Evolutionary conservation across 495 filamentous ascomycete genomes (phyloP), one percentile per base, ranked within the genome.

Genomic region (Penicillium daleae): DNA sequence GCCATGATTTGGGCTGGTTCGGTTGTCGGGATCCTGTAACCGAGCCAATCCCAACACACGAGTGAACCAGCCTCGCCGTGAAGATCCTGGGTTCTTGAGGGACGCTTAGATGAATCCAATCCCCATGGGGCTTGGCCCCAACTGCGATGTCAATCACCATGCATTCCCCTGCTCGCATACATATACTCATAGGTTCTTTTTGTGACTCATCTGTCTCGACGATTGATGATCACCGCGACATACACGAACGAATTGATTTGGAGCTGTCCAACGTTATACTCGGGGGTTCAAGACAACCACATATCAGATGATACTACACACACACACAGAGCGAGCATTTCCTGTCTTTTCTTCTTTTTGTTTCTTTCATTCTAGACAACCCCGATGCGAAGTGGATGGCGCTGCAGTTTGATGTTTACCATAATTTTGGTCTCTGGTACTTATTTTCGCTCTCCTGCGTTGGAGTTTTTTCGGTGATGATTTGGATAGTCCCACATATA

Each of bases 1-100:
- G 64, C 22, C 56, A 66, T 35, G 13, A 56, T 51, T 56, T 56
- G 1, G 64, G 64, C 17, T 66, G 64, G 64, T 59, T 66, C 24
- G 59, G 64, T 1, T 66, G 64, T 17, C 46, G 55, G 32, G 64
- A 66, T n/a, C 64, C 56, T 0, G 39, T 50, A 10, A 15, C 44
- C 9, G 60, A 44, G 24, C 32, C 57, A 12, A 55, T 56, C 6
- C 31, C 50, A 17, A 21, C 39, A n/a, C 24, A 37, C 33, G 37
- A n/a, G 6, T 52, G 35, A 44, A 54, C 6, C 61, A 17, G 17
- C 10, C 17, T 19, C 19, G 17, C 48, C 55, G 9, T 63, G 26
- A 27, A 13, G 33, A 21, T 2, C 59, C 27, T 27, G 37, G 26
- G 17, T 62, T 9, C 52, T 10, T 62, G 46, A 33, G 55, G 55